Percentiles rank a stretch among this genome's conserved stretches.
These are phyloP conservation scores for Rhodamnia rubescens DNA, from an alignment of 345 rosid genomes.

Conservation along the genomic window DNA sequence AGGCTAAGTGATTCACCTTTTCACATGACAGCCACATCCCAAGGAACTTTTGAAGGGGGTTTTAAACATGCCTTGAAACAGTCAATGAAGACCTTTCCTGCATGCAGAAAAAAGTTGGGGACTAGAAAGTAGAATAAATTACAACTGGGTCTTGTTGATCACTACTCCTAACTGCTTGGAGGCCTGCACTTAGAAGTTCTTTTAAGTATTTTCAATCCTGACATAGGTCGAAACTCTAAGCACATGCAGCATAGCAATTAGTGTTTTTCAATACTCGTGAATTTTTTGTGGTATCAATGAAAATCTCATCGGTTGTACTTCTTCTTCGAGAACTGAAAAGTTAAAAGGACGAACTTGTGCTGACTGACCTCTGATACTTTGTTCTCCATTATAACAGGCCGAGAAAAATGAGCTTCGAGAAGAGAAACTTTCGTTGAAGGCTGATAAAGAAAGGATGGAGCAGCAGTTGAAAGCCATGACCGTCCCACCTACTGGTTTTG, in stretches of 20 bases:
- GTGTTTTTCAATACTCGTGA: not conserved
- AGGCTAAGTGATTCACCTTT: not conserved
- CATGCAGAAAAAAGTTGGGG: not conserved
- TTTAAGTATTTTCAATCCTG: not conserved
- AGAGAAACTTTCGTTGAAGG: constrained; percentile 69
- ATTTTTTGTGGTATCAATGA: not conserved
- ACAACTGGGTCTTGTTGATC: not conserved
- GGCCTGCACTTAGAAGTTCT: not conserved
- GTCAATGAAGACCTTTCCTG: not conserved
- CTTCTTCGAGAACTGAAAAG: not conserved
- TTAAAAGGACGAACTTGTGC: not conserved
- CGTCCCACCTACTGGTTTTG: constrained; percentile 45
- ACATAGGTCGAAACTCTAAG: not conserved
- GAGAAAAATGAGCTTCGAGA: constrained; percentile 87
- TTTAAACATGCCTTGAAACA: not conserved
- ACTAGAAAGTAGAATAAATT: not conserved
- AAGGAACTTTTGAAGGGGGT: not conserved
- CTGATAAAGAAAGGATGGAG: constrained; percentile 67
- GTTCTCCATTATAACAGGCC: constrained; percentile 19
- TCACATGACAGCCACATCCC: not conserved
- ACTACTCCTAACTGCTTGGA: not conserved
- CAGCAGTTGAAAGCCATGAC: constrained; percentile 54
- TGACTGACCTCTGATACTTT: not conserved
- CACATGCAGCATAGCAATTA: not conserved
- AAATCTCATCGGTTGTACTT: not conserved